Conservation (phyloP, 768 basidiomycete species). For the Pleurotus eryngii region DNA sequence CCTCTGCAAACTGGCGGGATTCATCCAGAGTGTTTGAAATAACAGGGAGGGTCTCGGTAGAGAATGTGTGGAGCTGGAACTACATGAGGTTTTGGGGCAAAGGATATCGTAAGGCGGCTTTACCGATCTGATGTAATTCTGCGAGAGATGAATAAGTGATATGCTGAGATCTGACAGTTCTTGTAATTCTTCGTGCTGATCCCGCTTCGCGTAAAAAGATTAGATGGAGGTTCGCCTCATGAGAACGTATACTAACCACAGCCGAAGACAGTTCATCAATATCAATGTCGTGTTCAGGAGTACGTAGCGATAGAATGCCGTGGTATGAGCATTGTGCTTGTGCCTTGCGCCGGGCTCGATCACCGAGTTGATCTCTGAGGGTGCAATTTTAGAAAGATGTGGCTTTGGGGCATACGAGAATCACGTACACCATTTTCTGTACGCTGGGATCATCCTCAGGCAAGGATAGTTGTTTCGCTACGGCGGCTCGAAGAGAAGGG, state of each 20-base stretch:
- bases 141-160: neutral
- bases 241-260: neutral
- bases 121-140: neutral
- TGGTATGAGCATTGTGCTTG: neutral
- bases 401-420: no score
- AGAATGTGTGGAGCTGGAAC: neutral
- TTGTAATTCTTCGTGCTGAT: neutral
- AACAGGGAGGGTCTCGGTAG: neutral
- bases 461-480: neutral
- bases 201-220: neutral
- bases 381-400: neutral
- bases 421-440: neutral
- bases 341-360: neutral
- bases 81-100: neutral
- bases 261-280: neutral
- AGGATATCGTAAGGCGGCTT: neutral
- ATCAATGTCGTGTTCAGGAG: neutral
- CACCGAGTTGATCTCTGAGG: neutral
- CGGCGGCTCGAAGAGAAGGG: neutral
- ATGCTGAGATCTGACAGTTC: constrained; percentile 2
- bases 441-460: neutral
- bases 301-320: neutral
- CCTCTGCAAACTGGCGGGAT: neutral
- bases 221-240: no score
- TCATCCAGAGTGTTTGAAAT: neutral